Percentiles rank a stretch among this genome's conserved stretches.
These are phyloP conservation scores for Parafenestella ontariensis DNA, from an alignment of 2,329 filamentous ascomycete species.

Conservation along the genomic window DNA sequence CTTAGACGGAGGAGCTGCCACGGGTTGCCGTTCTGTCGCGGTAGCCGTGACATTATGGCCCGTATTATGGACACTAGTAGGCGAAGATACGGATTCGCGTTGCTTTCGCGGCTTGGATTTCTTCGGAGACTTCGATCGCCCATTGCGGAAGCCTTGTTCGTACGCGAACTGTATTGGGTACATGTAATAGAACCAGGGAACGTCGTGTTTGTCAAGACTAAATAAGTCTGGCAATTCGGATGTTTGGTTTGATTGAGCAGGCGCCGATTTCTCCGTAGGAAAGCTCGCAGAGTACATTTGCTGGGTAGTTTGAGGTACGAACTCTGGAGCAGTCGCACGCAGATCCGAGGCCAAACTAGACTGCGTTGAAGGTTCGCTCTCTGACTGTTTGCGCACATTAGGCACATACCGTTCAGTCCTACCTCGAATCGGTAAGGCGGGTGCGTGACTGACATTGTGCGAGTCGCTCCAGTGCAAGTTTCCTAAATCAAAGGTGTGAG, in stretches of 20 bases:
- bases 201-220: slow-evolving; percentile 30
- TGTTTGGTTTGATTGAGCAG: background rate
- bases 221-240: slow-evolving; percentile 22
- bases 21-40: background rate
- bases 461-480: background rate
- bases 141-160: slow-evolving; percentile 17
- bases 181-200: slow-evolving; percentile 42
- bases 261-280: background rate
- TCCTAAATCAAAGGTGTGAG: slow-evolving; percentile 18
- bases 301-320: slow-evolving; percentile 26
- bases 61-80: background rate
- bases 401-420: slow-evolving; percentile 14
- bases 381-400: background rate
- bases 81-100: background rate
- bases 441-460: background rate
- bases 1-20: background rate
- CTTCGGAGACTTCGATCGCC: slow-evolving; percentile 26
- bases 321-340: slow-evolving; percentile 41
- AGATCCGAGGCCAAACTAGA: slow-evolving; percentile 31
- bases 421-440: slow-evolving; percentile 8
- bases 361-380: slow-evolving; percentile 20
- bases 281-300: background rate
- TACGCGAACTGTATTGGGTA: slow-evolving; percentile 32
- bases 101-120: slow-evolving; percentile 24
- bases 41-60: background rate